Percentiles rank a stretch among this genome's conserved stretches.
Evolutionary conservation across 768 basidiomycete species (phyloP).

Genomic region (Mycena polygramma): DNA sequence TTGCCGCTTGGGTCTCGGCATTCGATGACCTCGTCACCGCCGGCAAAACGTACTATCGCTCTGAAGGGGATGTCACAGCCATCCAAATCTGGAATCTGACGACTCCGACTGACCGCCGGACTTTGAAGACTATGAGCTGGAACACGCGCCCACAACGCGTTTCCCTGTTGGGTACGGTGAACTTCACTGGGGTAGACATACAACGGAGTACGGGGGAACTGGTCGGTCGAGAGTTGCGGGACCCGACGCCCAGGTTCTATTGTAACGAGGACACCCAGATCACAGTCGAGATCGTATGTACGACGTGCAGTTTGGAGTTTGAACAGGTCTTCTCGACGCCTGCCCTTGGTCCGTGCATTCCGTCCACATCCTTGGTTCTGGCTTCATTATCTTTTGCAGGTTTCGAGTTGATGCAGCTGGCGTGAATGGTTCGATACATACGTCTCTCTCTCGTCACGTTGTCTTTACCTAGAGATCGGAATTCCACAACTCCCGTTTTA

Average conservation of each 20-base stretch:
- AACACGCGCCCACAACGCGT: constrained; percentile 36
- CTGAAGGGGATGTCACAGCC: constrained; percentile 32
- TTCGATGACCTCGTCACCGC: constrained; percentile 20
- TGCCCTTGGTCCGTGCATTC: constrained; percentile 33
- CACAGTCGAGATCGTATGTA: constrained; percentile 36
- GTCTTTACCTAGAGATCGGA: too few relatives aligned
- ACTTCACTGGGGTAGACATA: constrained; percentile 17
- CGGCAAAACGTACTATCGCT: constrained; percentile 31
- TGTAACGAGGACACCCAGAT: constrained; percentile 27
- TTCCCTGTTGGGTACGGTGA: constrained; percentile 35
- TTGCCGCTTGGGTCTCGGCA: constrained; percentile 37
- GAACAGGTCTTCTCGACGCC: constrained; percentile 38
- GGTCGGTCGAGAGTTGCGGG: constrained; percentile 24
- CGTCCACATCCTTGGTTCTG: not conserved
- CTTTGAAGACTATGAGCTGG: constrained; percentile 32
- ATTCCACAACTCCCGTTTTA: too few relatives aligned
- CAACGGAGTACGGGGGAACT: constrained; percentile 5
- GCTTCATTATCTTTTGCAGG: constrained; percentile 12
- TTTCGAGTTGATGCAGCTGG: constrained; percentile 35
- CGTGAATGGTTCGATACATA: too few relatives aligned
- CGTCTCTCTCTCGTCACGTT: too few relatives aligned
- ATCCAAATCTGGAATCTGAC: constrained; percentile 41
- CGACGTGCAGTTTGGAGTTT: constrained; percentile 34
- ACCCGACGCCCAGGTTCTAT: constrained; percentile 26
- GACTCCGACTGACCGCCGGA: constrained; percentile 6